Evolutionary conservation across 192 early-diverging fungal genomes (phyloP).

Genomic region (Entomortierella lignicola): DNA sequence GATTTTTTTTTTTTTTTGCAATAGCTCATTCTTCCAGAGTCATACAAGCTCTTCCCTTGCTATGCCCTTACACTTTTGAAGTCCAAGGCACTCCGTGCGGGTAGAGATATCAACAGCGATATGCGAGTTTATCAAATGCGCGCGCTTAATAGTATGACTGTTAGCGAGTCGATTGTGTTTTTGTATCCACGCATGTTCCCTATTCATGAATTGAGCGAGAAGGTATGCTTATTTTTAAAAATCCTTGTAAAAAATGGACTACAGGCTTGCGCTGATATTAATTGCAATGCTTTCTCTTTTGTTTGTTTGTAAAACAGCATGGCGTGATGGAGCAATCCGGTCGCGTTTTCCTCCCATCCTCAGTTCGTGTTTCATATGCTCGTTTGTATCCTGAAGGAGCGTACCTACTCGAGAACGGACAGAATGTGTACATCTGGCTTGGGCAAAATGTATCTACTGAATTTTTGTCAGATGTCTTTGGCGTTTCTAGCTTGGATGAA

Average conservation of each 20-base stretch:
- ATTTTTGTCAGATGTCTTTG: conserved; percentile 84
- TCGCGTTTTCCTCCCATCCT: conserved; percentile 71
- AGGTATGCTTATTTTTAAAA: conserved; percentile 55
- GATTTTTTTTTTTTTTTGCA: background rate
- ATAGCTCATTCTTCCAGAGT: conserved; percentile 94
- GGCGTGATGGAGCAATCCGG: conserved; percentile 58
- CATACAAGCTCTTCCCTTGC: conserved; percentile 93
- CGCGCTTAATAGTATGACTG: conserved; percentile 78
- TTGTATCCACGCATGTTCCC: conserved; percentile 88
- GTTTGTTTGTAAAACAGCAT: conserved; percentile 17
- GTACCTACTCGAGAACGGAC: conserved; percentile 89
- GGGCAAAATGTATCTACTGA: conserved; percentile 75
- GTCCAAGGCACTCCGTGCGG: conserved; percentile 81
- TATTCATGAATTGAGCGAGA: conserved; percentile 69
- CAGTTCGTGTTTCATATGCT: conserved; percentile 79
- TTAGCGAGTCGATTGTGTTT: conserved; percentile 78
- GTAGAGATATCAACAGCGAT: conserved; percentile 79
- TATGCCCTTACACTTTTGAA: conserved; percentile 89
- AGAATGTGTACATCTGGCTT: conserved; percentile 86
- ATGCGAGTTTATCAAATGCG: conserved; percentile 84
- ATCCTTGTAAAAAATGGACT: too few species aligned
- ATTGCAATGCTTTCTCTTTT: background rate
- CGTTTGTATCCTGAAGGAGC: conserved; percentile 81
- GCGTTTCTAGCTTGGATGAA: conserved; percentile 75
- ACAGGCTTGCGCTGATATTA: too few species aligned